Conservation (phyloP, 108 stramenopile genomes). For the Schizochytrium sp. region DNA sequence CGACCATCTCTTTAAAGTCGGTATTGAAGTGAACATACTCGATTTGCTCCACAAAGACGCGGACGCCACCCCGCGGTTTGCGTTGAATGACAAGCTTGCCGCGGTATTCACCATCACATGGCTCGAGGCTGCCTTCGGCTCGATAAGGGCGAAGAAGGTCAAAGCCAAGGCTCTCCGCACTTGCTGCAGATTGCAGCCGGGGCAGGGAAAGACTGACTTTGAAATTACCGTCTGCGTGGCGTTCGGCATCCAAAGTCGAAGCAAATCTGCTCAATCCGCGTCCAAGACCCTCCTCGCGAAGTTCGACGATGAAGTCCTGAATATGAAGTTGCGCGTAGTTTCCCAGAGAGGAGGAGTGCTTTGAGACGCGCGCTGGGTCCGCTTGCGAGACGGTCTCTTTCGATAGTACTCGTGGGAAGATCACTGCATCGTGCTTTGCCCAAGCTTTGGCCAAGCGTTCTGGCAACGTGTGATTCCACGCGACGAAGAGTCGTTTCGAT, state of each 20-base stretch:
- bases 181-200: not conserved
- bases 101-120: not conserved
- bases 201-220: not conserved
- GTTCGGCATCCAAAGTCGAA: not conserved
- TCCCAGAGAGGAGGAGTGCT: too few relatives aligned
- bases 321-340: not conserved
- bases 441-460: not conserved
- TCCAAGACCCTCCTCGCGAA: not conserved
- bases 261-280: not conserved
- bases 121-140: not conserved
- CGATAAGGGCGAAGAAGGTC: not conserved
- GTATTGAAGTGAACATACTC: not conserved
- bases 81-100: not conserved
- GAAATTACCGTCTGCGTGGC: not conserved
- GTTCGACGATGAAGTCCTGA: not conserved
- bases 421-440: too few relatives aligned
- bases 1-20: not conserved
- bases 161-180: not conserved
- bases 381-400: too few relatives aligned
- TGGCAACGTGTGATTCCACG: not conserved
- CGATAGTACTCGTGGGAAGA: too few relatives aligned
- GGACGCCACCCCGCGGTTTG: not conserved
- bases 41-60: not conserved
- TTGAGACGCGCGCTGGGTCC: too few relatives aligned
- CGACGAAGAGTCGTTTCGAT: not conserved